Evolutionary conservation across 371 early-diverging fungal genomes (phyloP), one percentile per base, ranked within the genome.

Genomic region (Mucor velutinosus): DNA sequence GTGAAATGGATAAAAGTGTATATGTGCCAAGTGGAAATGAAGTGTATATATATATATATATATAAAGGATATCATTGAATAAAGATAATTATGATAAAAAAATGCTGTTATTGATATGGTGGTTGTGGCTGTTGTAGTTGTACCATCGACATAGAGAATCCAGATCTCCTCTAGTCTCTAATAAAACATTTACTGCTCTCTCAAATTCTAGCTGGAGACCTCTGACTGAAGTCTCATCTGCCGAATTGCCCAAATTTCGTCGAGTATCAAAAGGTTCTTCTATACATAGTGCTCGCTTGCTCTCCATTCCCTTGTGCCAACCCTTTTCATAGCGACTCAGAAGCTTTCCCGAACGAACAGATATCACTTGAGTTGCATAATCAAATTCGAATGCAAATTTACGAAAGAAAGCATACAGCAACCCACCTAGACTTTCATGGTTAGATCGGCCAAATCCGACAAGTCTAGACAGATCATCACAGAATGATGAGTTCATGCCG

Each of bases 201-300:
- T 86, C 77, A 71, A 95, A 93, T 73, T 97, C 97, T 12, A 76
- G 67, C 45, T 86, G 76, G 57, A 97, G 69, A 0, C 95, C 96
- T 55, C 83, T 80, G 0, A 95, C 90, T 14, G 92, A 88, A 0
- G 85, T 80, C 32, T 78, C 84, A 76, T 95, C 95, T 0, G 95
- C 94, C 23, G 93, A 91, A 67, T 97, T 95, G 2, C 94, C 96
- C 5, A 97, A 79, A 68, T 97, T 97, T 30, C 95, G 85, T 53
- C 87, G 78, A 0, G 89, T 86, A 64, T 91, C 89, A 71, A 96
- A 93, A 2, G 96, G 96, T 70, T 95, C 95, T 69, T 97, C 96
- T 21, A 95, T 88, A 73, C 96, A 94, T 7, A 96, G 77, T 58
- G 85, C 71, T 60, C 85, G 87, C 57, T 84, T 71, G 11, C 29